Evolutionary conservation across 2,329 filamentous ascomycete species (phyloP).

Genomic region (Aspergillus bombycis): DNA sequence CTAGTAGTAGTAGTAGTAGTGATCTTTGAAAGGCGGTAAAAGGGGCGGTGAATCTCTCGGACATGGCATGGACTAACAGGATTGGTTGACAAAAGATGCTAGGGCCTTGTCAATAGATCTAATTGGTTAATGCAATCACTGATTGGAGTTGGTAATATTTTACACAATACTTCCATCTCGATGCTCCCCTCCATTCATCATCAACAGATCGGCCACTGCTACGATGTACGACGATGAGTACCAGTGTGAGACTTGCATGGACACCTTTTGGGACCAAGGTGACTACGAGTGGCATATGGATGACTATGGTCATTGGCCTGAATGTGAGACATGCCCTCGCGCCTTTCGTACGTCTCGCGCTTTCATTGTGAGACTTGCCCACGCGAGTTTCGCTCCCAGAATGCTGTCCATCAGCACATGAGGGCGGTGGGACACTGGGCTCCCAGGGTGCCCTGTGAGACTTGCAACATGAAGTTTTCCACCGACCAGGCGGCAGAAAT

Average conservation of each 20-base stretch:
- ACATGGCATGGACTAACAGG: too few relatives aligned
- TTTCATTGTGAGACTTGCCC: conserved; percentile 35
- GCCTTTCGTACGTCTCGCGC: conserved; percentile 17
- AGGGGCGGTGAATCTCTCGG: too few relatives aligned
- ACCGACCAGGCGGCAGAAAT: conserved; percentile 21
- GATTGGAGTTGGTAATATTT: too few relatives aligned
- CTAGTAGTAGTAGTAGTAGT: too few relatives aligned
- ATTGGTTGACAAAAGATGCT: too few relatives aligned
- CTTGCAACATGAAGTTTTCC: conserved; percentile 26
- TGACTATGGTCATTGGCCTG: conserved; percentile 25
- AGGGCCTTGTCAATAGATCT: too few relatives aligned
- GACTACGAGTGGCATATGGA: conserved; percentile 26
- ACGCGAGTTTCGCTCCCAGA: conserved; percentile 25
- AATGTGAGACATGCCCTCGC: conserved; percentile 29
- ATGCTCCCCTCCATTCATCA: background rate
- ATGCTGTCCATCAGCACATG: conserved; percentile 36
- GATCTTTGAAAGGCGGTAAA: too few relatives aligned
- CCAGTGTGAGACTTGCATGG: conserved; percentile 22
- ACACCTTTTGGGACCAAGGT: conserved; percentile 11
- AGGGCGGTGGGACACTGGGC: conserved; percentile 32
- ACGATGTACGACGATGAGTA: background rate
- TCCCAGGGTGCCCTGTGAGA: conserved; percentile 29
- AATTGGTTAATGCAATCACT: too few relatives aligned
- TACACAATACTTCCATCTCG: too few relatives aligned
- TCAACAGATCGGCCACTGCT: background rate